A percentile compares a stretch with the other conserved stretches of the same genome.
phyloP scores from a whole-genome alignment of 345 rosid genomes.

The Hypericum androsaemum region DNA sequence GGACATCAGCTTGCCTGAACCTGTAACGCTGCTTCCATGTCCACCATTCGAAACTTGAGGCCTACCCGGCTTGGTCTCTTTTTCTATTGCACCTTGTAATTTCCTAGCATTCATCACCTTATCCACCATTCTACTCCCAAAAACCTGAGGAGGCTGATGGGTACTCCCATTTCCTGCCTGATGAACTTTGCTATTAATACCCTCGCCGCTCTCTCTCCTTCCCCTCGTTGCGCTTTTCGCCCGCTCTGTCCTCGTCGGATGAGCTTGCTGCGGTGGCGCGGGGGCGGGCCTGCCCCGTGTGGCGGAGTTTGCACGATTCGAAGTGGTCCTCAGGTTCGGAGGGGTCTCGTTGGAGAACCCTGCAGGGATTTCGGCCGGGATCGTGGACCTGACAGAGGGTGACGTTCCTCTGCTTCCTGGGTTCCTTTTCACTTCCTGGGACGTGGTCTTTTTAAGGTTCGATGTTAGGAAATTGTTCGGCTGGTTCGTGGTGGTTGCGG shows the following conservation, averaged over 20 bases:
- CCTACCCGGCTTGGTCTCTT: no score
- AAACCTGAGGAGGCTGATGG: slow-evolving; percentile 13
- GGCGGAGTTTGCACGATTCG: slow-evolving; percentile 26
- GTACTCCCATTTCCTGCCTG: slow-evolving; percentile 9
- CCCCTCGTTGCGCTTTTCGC: slow-evolving; percentile 23
- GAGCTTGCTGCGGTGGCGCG: not conserved
- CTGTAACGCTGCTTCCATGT: no score
- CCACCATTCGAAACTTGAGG: no score
- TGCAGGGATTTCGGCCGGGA: slow-evolving; percentile 16
- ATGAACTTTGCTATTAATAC: slow-evolving; percentile 10
- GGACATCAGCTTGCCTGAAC: no score
- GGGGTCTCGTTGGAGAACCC: slow-evolving; percentile 31
- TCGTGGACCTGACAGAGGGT: slow-evolving; percentile 23
- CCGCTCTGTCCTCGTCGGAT: not conserved
- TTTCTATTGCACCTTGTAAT: not conserved
- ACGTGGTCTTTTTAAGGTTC: slow-evolving; percentile 9
- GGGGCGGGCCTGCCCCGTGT: slow-evolving; percentile 25
- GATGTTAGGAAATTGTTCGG: slow-evolving; percentile 12
- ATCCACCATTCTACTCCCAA: slow-evolving; percentile 62
- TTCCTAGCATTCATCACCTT: slow-evolving; percentile 48
- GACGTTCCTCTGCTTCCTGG: slow-evolving; percentile 25
- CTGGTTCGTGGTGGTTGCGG: not conserved
- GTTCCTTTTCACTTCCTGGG: slow-evolving; percentile 11
- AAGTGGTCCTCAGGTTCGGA: slow-evolving; percentile 24
- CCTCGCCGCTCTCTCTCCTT: slow-evolving; percentile 16